A percentile compares a stretch with the other conserved stretches of the same genome.
Evolutionary conservation across 106 monocot species (phyloP).

Genomic region (Chionographis japonica): DNA sequence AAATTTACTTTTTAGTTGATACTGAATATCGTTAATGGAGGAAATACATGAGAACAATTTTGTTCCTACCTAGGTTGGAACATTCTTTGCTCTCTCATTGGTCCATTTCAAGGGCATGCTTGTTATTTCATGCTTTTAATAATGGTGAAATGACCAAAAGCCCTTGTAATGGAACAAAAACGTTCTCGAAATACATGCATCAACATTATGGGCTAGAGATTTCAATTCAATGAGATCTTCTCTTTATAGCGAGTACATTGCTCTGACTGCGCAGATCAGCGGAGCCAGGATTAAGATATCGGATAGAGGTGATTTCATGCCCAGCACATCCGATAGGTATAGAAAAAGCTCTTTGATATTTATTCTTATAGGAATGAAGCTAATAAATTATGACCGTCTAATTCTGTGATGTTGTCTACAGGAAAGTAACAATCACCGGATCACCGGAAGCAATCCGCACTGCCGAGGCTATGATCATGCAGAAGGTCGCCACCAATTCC

Average conservation of each 20-base stretch:
- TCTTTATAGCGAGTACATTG: too few relatives aligned
- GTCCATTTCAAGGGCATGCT: too few relatives aligned
- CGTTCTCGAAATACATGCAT: too few relatives aligned
- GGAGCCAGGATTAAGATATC: constrained; percentile 94
- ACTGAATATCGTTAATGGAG: too few relatives aligned
- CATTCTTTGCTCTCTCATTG: too few relatives aligned
- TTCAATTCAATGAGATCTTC: too few relatives aligned
- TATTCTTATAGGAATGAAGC: not conserved
- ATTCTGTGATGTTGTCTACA: constrained; percentile 14
- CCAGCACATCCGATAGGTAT: constrained; percentile 90
- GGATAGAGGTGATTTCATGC: constrained; percentile 93
- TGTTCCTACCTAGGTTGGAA: too few relatives aligned
- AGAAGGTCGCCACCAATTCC: constrained; percentile 49
- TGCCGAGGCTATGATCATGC: constrained; percentile 67
- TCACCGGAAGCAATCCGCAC: constrained; percentile 54
- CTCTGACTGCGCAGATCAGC: constrained; percentile 45
- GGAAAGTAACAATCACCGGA: constrained; percentile 73
- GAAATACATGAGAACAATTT: too few relatives aligned
- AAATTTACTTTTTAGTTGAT: not conserved
- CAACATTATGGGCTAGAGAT: too few relatives aligned
- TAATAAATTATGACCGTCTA: not conserved
- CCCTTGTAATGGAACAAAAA: too few relatives aligned
- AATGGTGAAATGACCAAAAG: too few relatives aligned
- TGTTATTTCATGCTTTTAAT: too few relatives aligned
- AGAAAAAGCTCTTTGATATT: not conserved